Percentiles rank a stretch among this genome's conserved stretches.
These are phyloP conservation scores for Arthrobotrys iridis DNA, from an alignment of 2,329 filamentous ascomycete species.

Conservation along the genomic window DNA sequence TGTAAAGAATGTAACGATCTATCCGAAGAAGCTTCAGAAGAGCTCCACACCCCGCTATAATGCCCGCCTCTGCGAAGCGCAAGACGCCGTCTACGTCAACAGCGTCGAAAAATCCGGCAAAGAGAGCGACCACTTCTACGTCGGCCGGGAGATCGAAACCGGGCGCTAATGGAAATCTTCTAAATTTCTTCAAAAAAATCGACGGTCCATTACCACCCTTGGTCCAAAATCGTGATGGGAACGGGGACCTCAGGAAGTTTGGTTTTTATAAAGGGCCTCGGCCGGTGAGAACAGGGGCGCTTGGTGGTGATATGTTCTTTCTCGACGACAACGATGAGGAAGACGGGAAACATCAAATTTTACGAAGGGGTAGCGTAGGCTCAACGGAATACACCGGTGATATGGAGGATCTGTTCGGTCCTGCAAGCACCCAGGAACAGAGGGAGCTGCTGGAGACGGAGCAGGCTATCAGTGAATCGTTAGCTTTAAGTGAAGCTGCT, in stretches of 20 bases:
- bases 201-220: constrained; percentile 44
- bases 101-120: constrained; percentile 26
- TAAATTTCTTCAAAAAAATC: constrained; percentile 51
- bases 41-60: constrained; percentile 16
- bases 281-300: constrained; percentile 21
- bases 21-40: neutral
- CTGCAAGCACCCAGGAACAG: constrained; percentile 44
- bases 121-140: constrained; percentile 22
- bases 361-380: neutral
- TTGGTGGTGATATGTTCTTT: constrained; percentile 47
- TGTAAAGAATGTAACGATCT: constrained; percentile 18
- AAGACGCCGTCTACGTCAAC: constrained; percentile 35
- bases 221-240: constrained; percentile 30
- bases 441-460: constrained; percentile 38
- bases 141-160: constrained; percentile 12
- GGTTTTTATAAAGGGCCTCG: constrained; percentile 43
- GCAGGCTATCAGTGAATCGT: constrained; percentile 12
- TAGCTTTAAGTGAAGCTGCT: neutral
- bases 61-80: constrained; percentile 43
- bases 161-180: constrained; percentile 38
- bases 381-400: constrained; percentile 12
- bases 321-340: constrained; percentile 28
- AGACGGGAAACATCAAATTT: neutral
- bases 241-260: constrained; percentile 47
- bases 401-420: constrained; percentile 49